These are phyloP conservation scores for Schoenoplectus triqueter DNA, from an alignment of 202 grass and related monocot species.

Conservation along the genomic window DNA sequence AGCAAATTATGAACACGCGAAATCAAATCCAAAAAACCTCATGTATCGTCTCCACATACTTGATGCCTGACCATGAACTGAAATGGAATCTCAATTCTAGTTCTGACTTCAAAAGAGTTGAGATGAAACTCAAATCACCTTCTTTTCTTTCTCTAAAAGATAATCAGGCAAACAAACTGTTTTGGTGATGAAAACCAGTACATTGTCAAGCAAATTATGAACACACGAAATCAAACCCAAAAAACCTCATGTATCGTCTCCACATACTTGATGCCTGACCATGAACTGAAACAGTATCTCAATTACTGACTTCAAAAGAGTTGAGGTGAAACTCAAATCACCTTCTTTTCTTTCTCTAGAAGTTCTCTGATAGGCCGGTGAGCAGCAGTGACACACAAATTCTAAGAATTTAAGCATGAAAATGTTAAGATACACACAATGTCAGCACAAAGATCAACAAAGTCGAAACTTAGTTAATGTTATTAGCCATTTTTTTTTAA, in stretches of 20 bases:
- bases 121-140: conserved; percentile 53
- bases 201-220: not conserved
- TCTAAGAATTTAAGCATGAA: conserved; percentile 55
- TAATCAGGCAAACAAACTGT: not conserved
- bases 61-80: not conserved
- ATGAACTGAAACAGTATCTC: not conserved
- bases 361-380: conserved; percentile 91
- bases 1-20: not conserved
- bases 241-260: conserved; percentile 13
- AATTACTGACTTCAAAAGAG: not conserved
- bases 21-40: not conserved
- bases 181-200: not conserved
- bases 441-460: conserved; percentile 20
- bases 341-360: conserved; percentile 95
- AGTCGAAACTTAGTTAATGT: conserved; percentile 20
- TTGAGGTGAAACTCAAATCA: conserved; percentile 41
- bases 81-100: not conserved
- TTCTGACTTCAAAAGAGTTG: not conserved
- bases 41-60: not conserved
- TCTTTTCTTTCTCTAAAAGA: conserved; percentile 77
- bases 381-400: conserved; percentile 93
- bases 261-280: not conserved
- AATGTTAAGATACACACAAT: not conserved
- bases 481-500: not conserved
- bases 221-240: not conserved